Base-by-base conservation (phyloP, 2,329 filamentous ascomycete genomes). In the Arthrobotrys musiformis region DNA sequence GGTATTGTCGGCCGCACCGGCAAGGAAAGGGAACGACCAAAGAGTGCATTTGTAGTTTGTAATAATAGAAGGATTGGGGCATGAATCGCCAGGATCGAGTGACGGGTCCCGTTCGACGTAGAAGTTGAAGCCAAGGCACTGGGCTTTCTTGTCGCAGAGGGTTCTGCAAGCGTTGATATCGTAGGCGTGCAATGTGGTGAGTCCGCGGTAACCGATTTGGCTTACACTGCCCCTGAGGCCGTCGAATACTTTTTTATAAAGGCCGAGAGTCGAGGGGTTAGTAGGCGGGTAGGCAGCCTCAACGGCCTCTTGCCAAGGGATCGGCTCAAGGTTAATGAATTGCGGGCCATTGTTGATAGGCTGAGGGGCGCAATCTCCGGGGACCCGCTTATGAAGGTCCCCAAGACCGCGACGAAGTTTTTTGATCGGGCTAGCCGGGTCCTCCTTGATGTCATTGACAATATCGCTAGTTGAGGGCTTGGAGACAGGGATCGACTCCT, bases 41-140 rank as follows among this genome's bases (percentile, higher is more conserved):
- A 84, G 81, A 6, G 83, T 82, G 80, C 83, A 84, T 80, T 83
- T 83, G 81, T 82, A 83, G 81, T 82, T 83, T 72, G 83, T 83
- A 66, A 83, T 82, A 13, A 82, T 82, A 9, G 81, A 68, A 37
- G 83, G 83, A 79, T 83, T 82, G 11, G 83, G 82, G 81, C 83
- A 84, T 79, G 81, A 68, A 63, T 79, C 63, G 79, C 79, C 61
- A 9, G 70, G 78, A 80, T 81, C 67, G 68, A 79, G 40, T 60
- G 60, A 78, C 76, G 80, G 81, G 80, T 79, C 70, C 17, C 79
- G 78, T 70, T 80, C 79, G 35, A 78, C 70, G 63, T 78, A 81
- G 70, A 81, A 64, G 67, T 81, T 81, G 79, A 81, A 80, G 19
- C 67, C 77, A 26, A 78, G 70, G 64, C 79, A 81, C 11, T 78